These are phyloP conservation scores for Neonectria hederae DNA, from an alignment of 2,329 filamentous ascomycete species.

Conservation along the genomic window DNA sequence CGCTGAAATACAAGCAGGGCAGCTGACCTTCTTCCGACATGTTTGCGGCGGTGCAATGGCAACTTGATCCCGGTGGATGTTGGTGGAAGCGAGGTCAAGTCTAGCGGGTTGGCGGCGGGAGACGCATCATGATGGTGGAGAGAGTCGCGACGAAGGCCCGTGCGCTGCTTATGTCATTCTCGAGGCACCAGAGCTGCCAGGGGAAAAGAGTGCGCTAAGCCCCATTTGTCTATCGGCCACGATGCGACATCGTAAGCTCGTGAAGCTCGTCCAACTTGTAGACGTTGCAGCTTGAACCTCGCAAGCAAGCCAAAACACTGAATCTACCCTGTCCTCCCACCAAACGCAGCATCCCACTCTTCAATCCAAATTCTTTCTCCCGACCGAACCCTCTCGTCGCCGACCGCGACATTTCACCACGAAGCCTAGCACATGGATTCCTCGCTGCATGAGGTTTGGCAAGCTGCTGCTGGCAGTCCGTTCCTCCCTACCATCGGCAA, in stretches of 20 bases:
- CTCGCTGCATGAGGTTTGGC: slow-evolving; percentile 90
- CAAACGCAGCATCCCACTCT: slow-evolving; percentile 11
- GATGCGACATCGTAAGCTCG: slow-evolving; percentile 45
- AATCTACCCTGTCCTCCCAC: neutral
- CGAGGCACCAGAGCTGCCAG: neutral
- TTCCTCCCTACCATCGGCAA: slow-evolving; percentile 85
- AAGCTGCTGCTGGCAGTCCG: slow-evolving; percentile 87
- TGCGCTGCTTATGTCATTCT: slow-evolving; percentile 46
- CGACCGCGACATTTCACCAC: neutral
- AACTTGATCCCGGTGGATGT: slow-evolving; percentile 4
- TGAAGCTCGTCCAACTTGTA: slow-evolving; percentile 39
- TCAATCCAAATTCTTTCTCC: neutral
- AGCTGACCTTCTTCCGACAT: slow-evolving; percentile 43
- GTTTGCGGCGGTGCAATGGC: slow-evolving; percentile 11
- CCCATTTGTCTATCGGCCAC: slow-evolving; percentile 47
- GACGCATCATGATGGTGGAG: slow-evolving; percentile 36
- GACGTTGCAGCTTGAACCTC: slow-evolving; percentile 31
- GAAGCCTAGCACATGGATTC: slow-evolving; percentile 70
- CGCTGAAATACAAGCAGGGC: neutral
- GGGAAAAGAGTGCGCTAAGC: slow-evolving; percentile 42
- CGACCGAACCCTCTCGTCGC: neutral
- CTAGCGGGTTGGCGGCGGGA: slow-evolving; percentile 20
- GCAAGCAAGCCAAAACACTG: slow-evolving; percentile 23
- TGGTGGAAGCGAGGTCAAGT: slow-evolving; percentile 17
- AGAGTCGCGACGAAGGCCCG: slow-evolving; percentile 34